These are phyloP conservation scores for Solanum sparsipilum DNA, from an alignment of 257 asterid species.

Conservation along the genomic window DNA sequence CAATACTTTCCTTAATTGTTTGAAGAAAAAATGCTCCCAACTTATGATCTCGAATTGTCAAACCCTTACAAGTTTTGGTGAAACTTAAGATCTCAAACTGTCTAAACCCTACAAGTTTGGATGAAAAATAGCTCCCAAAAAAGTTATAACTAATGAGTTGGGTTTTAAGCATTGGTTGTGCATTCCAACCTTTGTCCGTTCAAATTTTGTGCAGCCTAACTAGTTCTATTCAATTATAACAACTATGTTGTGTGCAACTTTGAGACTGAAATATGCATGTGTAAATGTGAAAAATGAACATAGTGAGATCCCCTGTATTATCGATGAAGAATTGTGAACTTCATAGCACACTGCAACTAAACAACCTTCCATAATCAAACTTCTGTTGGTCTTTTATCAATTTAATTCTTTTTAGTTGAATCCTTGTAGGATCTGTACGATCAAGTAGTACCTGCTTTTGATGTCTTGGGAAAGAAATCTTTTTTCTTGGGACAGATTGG, in stretches of 20 bases:
- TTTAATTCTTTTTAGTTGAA: not conserved
- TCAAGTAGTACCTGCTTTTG: constrained; percentile 67
- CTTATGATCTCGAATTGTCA: not conserved
- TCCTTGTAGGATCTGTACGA: constrained; percentile 53
- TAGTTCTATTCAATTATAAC: not conserved
- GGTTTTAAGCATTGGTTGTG: not conserved
- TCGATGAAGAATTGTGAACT: not conserved
- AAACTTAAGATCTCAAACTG: not conserved
- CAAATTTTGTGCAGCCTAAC: not conserved
- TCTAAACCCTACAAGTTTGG: not conserved
- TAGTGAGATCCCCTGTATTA: not conserved
- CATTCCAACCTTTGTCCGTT: not conserved
- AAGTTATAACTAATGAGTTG: not conserved
- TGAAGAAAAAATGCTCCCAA: not conserved
- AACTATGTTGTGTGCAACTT: not conserved
- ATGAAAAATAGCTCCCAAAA: not conserved
- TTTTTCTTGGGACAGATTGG: constrained; percentile 82
- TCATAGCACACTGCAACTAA: not conserved
- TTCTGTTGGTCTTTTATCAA: not conserved
- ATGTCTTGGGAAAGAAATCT: constrained; percentile 82
- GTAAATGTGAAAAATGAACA: not conserved
- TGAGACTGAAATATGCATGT: not conserved
- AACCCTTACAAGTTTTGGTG: not conserved
- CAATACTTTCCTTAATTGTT: not conserved
- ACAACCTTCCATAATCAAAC: not conserved